Evolutionary conservation across 2,329 filamentous ascomycete genomes (phyloP).

Genomic region (Pestalotiopsis sp.): DNA sequence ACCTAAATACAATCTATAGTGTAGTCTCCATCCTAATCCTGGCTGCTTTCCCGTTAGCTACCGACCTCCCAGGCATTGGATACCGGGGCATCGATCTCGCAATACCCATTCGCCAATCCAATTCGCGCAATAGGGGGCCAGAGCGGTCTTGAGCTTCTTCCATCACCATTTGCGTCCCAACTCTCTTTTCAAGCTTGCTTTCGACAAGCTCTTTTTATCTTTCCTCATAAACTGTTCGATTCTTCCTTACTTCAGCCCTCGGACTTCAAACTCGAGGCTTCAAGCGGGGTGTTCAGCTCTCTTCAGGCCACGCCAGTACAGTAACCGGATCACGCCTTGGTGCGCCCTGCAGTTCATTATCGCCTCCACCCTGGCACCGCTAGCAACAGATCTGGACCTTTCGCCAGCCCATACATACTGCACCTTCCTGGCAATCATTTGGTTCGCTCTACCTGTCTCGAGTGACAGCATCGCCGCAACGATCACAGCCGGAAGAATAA

Average conservation of each 20-base stretch:
- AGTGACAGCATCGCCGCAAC: background rate
- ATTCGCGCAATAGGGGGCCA: background rate
- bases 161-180: background rate
- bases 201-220: background rate
- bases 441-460: background rate
- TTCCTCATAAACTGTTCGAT: background rate
- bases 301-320: background rate
- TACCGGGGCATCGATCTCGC: background rate
- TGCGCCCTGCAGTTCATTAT: background rate
- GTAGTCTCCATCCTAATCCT: background rate
- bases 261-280: background rate
- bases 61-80: background rate
- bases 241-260: conserved; percentile 3
- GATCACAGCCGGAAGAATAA: background rate
- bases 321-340: conserved; percentile 3
- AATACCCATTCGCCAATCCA: background rate
- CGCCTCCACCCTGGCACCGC: conserved; percentile 1
- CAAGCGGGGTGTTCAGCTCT: background rate
- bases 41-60: background rate
- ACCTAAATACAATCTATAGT: background rate
- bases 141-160: background rate
- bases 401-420: background rate
- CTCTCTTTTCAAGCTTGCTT: no score
- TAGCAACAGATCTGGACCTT: conserved; percentile 5
- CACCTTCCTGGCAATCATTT: background rate